Evolutionary conservation across 495 filamentous ascomycete species (phyloP), one percentile per base, ranked within the genome.

Genomic region (Daldinia bambusicola): DNA sequence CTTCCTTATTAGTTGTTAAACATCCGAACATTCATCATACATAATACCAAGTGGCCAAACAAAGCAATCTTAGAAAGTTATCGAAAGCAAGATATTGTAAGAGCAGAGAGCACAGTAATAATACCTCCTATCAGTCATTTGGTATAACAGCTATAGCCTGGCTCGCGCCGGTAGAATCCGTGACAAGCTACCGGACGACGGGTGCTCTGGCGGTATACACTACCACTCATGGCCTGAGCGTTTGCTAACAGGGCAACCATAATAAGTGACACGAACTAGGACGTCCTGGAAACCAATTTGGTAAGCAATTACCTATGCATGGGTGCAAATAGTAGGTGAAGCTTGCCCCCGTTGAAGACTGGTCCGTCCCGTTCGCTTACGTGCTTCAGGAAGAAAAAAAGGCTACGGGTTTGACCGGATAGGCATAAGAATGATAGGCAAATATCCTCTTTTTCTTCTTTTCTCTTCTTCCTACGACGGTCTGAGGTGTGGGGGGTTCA

Each of bases 251-350:
- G 34, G 51, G 18, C 58, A 66, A 38, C 32, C 37, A 50, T 62
- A 57, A 66, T 71, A 52, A 20, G 68, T 50, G 56, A 36, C 57
- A 45, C 68, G 62, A 62, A 62, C 61, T 53, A 26, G n/a, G 22
- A 65, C 60, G 61, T 65, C 50, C 67, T 70, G 6, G 37, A 48
- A 55, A 56, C 51, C 13, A 32, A 18, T 51, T 45, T 52, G 32
- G n/a, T 52, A 43, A 38, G 34, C 48, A 26, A 26, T 26, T 26
- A 26, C 14, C n/a, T n/a, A n/a, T n/a, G 55, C 26, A 48, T n/a
- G n/a, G 20, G 40, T 59, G 45, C 9, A 60, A 58, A 50, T 53
- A 63, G 50, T 65, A 61, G n/a, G 67, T 55, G 38, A 62, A 61
- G 58, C 68, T n/a, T 56, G 60, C 18, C 41, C 12, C 41, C 52